Percentiles rank a stretch among this genome's conserved stretches.
Evolutionary conservation across 352 stramenopile species (phyloP).

Genomic region (Phytophthora capsici): DNA sequence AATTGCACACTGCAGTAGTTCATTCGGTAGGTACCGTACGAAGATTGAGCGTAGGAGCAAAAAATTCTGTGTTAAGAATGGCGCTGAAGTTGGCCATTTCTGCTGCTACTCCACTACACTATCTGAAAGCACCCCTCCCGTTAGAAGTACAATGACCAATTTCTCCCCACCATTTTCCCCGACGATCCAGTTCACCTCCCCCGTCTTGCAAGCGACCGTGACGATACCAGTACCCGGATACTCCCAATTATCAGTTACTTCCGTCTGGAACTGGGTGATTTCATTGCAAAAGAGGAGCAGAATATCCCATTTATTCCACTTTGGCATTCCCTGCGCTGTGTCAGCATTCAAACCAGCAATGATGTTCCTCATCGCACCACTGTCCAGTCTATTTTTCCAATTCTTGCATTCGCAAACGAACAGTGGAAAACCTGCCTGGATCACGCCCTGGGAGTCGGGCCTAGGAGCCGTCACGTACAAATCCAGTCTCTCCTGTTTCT

Average conservation of each 20-base stretch:
- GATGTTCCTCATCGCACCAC: not conserved
- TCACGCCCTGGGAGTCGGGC: too few relatives aligned
- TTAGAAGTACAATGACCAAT: constrained; percentile 1
- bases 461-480: not conserved
- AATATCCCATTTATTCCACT: not conserved
- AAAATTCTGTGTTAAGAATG: too few relatives aligned
- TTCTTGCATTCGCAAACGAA: constrained; percentile 24
- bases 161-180: not conserved
- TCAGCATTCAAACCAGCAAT: not conserved
- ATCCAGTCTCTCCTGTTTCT: not conserved
- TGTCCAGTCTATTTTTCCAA: constrained; percentile 4
- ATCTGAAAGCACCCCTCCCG: too few relatives aligned
- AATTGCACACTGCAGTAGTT: too few relatives aligned
- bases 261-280: not conserved
- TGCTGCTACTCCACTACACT: too few relatives aligned
- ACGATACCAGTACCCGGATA: not conserved
- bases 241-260: not conserved
- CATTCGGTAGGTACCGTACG: too few relatives aligned
- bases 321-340: not conserved
- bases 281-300: constrained; percentile 7
- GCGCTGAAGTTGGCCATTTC: too few relatives aligned
- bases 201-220: not conserved
- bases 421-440: not conserved
- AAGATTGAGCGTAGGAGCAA: too few relatives aligned
- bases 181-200: not conserved